A percentile compares a stretch with the other conserved stretches of the same genome.
phyloP scores from a whole-genome alignment of 148 eudicot genomes.

The Nepenthes gracilis region DNA sequence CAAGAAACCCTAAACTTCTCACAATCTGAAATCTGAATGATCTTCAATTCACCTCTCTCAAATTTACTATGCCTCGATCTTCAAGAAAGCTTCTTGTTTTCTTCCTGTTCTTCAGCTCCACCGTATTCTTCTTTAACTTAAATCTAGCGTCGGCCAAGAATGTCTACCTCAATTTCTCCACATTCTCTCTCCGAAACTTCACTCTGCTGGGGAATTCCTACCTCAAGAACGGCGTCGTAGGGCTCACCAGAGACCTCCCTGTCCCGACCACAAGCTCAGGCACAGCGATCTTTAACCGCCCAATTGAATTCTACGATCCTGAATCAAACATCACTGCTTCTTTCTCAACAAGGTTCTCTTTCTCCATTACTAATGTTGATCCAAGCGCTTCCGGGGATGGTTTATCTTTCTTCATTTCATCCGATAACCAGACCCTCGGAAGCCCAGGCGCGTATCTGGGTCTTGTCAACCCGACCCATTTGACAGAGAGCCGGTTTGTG shows the following conservation, averaged over 20 bases:
- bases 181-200: slow-evolving; percentile 47
- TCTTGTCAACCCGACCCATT: slow-evolving; percentile 51
- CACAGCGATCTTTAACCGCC: slow-evolving; percentile 46
- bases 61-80: slow-evolving; percentile 9
- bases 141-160: slow-evolving; percentile 9
- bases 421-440: slow-evolving; percentile 46
- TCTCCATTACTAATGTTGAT: slow-evolving; percentile 38
- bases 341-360: slow-evolving; percentile 64
- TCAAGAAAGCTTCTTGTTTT: slow-evolving; percentile 32
- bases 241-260: slow-evolving; percentile 45
- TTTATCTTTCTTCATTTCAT: slow-evolving; percentile 62
- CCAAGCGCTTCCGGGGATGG: slow-evolving; percentile 72
- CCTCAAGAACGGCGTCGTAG: slow-evolving; percentile 44
- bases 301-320: slow-evolving; percentile 42
- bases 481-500: slow-evolving; percentile 58
- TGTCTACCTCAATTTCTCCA: slow-evolving; percentile 35
- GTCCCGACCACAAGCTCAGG: slow-evolving; percentile 80
- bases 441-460: slow-evolving; percentile 79
- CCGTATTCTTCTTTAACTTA: neutral
- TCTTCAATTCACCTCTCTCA: neutral
- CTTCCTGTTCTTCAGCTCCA: slow-evolving; percentile 11
- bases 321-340: slow-evolving; percentile 46
- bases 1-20: neutral
- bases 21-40: too few relatives aligned
- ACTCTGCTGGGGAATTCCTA: slow-evolving; percentile 74